Evolutionary conservation across 148 eudicot genomes (phyloP).

Genomic region (Hydrangea macrophylla): DNA sequence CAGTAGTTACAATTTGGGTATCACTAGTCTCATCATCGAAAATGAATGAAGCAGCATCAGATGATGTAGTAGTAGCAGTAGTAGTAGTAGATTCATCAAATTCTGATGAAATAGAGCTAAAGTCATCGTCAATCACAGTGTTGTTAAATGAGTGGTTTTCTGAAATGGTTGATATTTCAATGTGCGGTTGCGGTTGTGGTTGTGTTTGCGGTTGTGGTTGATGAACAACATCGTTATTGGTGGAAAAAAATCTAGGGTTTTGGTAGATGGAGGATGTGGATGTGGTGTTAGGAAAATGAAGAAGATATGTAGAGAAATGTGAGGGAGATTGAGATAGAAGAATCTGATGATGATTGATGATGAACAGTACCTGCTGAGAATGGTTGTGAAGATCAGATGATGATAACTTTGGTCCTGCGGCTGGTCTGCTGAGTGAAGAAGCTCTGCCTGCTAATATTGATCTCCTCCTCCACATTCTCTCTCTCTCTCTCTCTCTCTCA

Average conservation of each 20-base stretch:
- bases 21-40: constrained; percentile 11
- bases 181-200: not conserved
- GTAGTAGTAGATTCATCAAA: not conserved
- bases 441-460: constrained; percentile 22
- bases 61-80: constrained; percentile 15
- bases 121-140: constrained; percentile 8
- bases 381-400: constrained; percentile 11
- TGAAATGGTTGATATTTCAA: not conserved
- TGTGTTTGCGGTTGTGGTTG: constrained; percentile 14
- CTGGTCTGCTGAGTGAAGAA: constrained; percentile 21
- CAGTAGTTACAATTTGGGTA: too few species aligned
- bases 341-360: constrained; percentile 13
- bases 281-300: too few species aligned
- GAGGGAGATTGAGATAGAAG: constrained; percentile 13
- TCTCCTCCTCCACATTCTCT: constrained; percentile 40
- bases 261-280: constrained; percentile 15
- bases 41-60: constrained; percentile 8
- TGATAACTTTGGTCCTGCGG: constrained; percentile 13
- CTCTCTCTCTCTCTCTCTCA: not conserved
- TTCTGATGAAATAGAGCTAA: constrained; percentile 16
- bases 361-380: constrained; percentile 32
- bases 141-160: not conserved
- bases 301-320: not conserved
- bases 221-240: constrained; percentile 34
- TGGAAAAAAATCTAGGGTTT: constrained; percentile 37